Percentiles rank a stretch among this genome's conserved stretches.
Evolutionary conservation across 2,329 filamentous ascomycete species (phyloP).

Genomic region (Diplodia intermedia): DNA sequence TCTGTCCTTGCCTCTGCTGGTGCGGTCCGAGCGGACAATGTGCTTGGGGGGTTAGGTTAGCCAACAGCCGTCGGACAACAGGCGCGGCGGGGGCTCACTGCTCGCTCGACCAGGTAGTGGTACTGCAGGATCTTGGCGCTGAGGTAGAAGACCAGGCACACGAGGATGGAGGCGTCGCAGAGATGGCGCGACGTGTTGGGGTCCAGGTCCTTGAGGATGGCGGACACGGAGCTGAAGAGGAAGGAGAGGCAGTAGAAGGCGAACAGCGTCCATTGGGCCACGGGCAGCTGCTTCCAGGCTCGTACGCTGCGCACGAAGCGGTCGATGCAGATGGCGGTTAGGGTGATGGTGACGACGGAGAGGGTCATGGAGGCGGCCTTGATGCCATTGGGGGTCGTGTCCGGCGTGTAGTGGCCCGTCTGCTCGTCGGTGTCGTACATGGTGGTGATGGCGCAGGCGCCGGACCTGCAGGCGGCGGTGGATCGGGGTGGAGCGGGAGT

Average conservation of each 20-base stretch:
- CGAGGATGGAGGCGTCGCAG: constrained; percentile 20
- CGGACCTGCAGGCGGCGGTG: constrained; percentile 20
- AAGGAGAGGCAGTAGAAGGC: constrained; percentile 18
- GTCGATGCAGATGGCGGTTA: constrained; percentile 11
- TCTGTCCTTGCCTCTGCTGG: constrained; percentile 61
- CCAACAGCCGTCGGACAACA: background rate
- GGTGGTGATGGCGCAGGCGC: background rate
- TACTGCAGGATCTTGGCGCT: constrained; percentile 72
- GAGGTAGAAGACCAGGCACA: constrained; percentile 63
- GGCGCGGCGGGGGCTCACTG: constrained; percentile 50
- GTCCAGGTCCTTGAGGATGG: constrained; percentile 18
- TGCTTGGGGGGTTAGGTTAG: constrained; percentile 49
- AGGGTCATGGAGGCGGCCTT: constrained; percentile 23
- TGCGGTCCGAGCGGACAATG: constrained; percentile 63
- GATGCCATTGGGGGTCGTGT: constrained; percentile 6
- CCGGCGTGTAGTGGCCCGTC: background rate
- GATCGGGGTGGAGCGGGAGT: constrained; percentile 4
- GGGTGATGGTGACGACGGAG: constrained; percentile 23
- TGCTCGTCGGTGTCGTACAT: constrained; percentile 3
- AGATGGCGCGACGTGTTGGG: background rate
- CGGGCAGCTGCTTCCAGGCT: constrained; percentile 8
- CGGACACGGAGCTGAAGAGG: constrained; percentile 16
- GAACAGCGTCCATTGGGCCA: background rate
- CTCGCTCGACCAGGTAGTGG: constrained; percentile 69
- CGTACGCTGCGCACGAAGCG: constrained; percentile 19